Base-by-base conservation (phyloP, 2,329 filamentous ascomycete genomes). In the Aspergillus quadricinctus region DNA sequence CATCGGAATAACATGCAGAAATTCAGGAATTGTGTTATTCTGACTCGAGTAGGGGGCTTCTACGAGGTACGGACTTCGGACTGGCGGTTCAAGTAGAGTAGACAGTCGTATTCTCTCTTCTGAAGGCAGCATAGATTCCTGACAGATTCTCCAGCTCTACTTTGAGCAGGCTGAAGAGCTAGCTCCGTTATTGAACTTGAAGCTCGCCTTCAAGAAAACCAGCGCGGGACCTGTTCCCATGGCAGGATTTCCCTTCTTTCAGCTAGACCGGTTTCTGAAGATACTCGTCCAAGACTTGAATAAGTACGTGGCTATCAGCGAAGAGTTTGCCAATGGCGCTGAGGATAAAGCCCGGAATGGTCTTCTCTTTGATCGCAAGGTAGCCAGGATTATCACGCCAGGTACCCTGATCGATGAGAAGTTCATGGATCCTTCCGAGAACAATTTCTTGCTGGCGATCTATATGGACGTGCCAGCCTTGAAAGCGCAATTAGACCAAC, bases 381-480 rank as follows among this genome's bases (percentile, higher is more conserved):
- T 99, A 14, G 84, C 90, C 19, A 87, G 94, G 56, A 88, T 99
- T 64, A 86, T 99, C 68, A 97, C 94, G 0, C 92, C 94, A 1
- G 94, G 94, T 21, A 99, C 94, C 1, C 79, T 99, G 53, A 96
- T 99, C 63, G 94, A 99, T 73, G 94, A 99, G 75, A 92, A 92
- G 66, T 99, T 97, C 72, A 92, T 99, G 80, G 90, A 97, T 70
- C 90, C 92, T 1, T 93, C 89, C 69, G 86, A 90, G 66, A 97
- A 94, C 74, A 97, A 97, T 71, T 99, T 93, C 72, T 81, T 97
- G 35, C 83, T 97, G 70, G 88, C 90, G 40, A 83, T 97, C 49
- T 84, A 95, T 68, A 71, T 88, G 28, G 74, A 80, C 57, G 56
- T 66, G 4, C 49, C 65, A 29, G 53, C 56, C 2, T 31, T 69